Conservation (phyloP, 805 yeast species). For the Barnettozyma vustinii region DNA sequence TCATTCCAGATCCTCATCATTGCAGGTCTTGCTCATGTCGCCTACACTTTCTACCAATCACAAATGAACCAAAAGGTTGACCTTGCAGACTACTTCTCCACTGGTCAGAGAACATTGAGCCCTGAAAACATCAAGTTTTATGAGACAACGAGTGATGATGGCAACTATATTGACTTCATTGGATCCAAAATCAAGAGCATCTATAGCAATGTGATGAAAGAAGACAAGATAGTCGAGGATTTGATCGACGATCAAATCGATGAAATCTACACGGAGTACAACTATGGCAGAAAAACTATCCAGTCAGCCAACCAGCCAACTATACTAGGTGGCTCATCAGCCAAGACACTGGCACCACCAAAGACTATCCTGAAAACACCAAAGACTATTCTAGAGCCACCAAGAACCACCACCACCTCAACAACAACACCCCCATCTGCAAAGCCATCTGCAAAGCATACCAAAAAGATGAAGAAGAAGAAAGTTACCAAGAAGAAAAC, state of each 20-base stretch:
- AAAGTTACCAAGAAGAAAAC: not conserved
- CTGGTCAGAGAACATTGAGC: slow-evolving; percentile 12
- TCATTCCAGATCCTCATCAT: slow-evolving; percentile 14
- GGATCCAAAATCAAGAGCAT: slow-evolving; percentile 6
- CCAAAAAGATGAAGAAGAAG: slow-evolving; percentile 8
- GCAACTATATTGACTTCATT: slow-evolving; percentile 1
- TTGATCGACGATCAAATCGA: not conserved
- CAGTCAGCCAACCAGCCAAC: not conserved
- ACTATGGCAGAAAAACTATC: not conserved
- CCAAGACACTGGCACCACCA: not conserved
- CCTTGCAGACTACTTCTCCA: slow-evolving; percentile 23
- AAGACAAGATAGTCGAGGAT: not conserved
- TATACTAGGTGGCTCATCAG: not conserved
- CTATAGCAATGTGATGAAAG: slow-evolving; percentile 5
- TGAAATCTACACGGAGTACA: not conserved
- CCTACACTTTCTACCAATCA: slow-evolving; percentile 15
- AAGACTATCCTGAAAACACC: not conserved
- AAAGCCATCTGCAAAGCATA: not conserved
- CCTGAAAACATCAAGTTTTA: slow-evolving; percentile 1
- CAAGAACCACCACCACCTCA: not conserved
- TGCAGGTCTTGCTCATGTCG: slow-evolving; percentile 6
- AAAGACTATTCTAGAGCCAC: not conserved
- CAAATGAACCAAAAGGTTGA: slow-evolving; percentile 9
- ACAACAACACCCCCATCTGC: not conserved
- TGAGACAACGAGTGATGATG: slow-evolving; percentile 1